phyloP scores from a whole-genome alignment of 805 yeast species.

The Jamesozyma hellenica region DNA sequence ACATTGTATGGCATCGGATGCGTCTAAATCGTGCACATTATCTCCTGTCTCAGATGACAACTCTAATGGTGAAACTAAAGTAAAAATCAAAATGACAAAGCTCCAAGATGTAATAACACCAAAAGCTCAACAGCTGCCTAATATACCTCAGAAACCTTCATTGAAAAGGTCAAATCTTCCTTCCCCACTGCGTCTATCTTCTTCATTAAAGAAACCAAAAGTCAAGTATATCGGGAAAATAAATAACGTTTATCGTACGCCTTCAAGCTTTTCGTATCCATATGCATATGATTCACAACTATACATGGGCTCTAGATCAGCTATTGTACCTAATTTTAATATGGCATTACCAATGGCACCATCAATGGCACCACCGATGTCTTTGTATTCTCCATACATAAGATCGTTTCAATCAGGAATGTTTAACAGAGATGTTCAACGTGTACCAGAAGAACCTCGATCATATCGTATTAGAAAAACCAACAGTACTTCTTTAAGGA shows the following conservation, averaged over 20 bases:
- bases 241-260: not conserved
- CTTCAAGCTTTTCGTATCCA: not conserved
- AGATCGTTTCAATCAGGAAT: too few relatives aligned
- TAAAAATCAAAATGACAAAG: not conserved
- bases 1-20: too few relatives aligned
- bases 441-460: too few relatives aligned
- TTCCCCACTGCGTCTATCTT: conserved; percentile 12
- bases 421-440: too few relatives aligned
- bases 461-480: too few relatives aligned
- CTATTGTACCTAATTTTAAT: not conserved
- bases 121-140: not conserved
- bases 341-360: not conserved
- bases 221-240: conserved; percentile 23
- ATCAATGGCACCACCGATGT: not conserved
- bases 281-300: not conserved
- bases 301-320: not conserved
- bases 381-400: too few relatives aligned
- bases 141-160: conserved; percentile 9
- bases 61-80: not conserved
- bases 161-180: conserved; percentile 21
- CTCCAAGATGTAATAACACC: conserved; percentile 7
- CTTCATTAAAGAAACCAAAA: conserved; percentile 16
- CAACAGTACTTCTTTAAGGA: too few relatives aligned
- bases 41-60: not conserved
- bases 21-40: too few relatives aligned